phyloP scores from a whole-genome alignment of 176 grass and related monocot genomes.

The Carex littledalei region DNA sequence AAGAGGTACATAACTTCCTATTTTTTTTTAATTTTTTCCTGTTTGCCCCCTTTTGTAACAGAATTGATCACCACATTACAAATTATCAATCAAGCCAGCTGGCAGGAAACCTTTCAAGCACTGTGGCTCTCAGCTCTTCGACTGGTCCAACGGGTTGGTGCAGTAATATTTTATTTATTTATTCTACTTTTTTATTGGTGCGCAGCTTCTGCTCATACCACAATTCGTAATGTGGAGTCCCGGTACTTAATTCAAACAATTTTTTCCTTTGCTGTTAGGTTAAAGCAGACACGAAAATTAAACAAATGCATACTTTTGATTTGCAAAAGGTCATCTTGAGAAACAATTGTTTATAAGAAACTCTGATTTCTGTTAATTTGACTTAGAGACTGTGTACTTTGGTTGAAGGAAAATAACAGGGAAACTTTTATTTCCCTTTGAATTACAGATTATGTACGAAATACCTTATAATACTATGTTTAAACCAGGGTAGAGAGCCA shows the following conservation, averaged over 20 bases:
- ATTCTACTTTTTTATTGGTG: not conserved
- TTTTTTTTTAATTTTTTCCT: not conserved
- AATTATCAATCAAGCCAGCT: constrained; percentile 82
- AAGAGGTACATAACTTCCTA: not conserved
- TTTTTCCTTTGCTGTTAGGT: not conserved
- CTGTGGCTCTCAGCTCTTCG: constrained; percentile 91
- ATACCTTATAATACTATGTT: constrained; percentile 7
- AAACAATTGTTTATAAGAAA: not conserved
- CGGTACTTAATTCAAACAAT: not conserved
- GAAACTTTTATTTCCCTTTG: not conserved
- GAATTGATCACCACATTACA: constrained; percentile 71
- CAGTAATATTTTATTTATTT: constrained; percentile 12
- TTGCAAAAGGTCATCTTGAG: not conserved
- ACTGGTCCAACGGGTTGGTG: constrained; percentile 78
- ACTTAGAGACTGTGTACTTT: constrained; percentile 7
- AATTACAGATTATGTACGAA: not conserved
- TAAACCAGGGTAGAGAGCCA: constrained; percentile 68
- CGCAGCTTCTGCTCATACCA: not conserved
- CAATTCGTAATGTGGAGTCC: not conserved
- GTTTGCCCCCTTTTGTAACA: not conserved
- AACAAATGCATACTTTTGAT: not conserved
- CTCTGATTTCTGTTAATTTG: not conserved
- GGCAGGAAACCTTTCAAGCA: constrained; percentile 97
- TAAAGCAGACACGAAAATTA: not conserved
- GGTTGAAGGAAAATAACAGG: not conserved